Percentiles rank a stretch among this genome's conserved stretches.
These are phyloP conservation scores for Begonia masoniana DNA, from an alignment of 306 rosid species.

Conservation along the genomic window DNA sequence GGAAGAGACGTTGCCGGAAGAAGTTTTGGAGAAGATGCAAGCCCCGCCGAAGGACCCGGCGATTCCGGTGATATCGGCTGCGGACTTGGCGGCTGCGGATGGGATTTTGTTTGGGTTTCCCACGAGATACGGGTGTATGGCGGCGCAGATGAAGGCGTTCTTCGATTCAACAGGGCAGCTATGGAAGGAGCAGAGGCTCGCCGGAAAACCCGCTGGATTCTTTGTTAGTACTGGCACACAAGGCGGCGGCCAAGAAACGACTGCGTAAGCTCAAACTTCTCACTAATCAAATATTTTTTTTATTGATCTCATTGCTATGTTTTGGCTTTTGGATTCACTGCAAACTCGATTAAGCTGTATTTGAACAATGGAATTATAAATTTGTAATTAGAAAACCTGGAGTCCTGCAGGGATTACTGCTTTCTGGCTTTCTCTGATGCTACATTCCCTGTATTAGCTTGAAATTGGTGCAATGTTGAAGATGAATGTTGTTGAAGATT, in stretches of 20 bases:
- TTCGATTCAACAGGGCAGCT: slow-evolving; percentile 75
- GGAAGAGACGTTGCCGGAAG: slow-evolving; percentile 63
- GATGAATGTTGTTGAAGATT: too few relatives aligned
- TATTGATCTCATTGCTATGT: not conserved
- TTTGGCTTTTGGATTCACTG: slow-evolving; percentile 3
- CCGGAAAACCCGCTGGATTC: slow-evolving; percentile 90
- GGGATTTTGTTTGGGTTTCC: slow-evolving; percentile 85
- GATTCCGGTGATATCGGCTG: slow-evolving; percentile 55
- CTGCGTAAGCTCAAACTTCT: slow-evolving; percentile 39
- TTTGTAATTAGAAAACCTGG: not conserved
- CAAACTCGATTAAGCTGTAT: not conserved
- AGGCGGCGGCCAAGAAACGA: slow-evolving; percentile 99
- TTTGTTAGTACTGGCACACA: slow-evolving; percentile 93
- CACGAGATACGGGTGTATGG: slow-evolving; percentile 87
- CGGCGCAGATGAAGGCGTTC: slow-evolving; percentile 95
- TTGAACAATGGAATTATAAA: not conserved
- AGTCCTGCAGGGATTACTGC: too few relatives aligned
- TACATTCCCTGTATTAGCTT: not conserved
- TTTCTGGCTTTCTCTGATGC: too few relatives aligned
- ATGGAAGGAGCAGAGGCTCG: slow-evolving; percentile 84
- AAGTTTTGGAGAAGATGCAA: slow-evolving; percentile 49
- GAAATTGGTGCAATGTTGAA: not conserved
- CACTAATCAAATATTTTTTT: not conserved
- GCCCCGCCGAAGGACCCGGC: slow-evolving; percentile 55
- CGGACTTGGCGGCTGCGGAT: slow-evolving; percentile 49